Base-by-base conservation (phyloP, 352 stramenopile species). In the Phytopythium vexans region DNA sequence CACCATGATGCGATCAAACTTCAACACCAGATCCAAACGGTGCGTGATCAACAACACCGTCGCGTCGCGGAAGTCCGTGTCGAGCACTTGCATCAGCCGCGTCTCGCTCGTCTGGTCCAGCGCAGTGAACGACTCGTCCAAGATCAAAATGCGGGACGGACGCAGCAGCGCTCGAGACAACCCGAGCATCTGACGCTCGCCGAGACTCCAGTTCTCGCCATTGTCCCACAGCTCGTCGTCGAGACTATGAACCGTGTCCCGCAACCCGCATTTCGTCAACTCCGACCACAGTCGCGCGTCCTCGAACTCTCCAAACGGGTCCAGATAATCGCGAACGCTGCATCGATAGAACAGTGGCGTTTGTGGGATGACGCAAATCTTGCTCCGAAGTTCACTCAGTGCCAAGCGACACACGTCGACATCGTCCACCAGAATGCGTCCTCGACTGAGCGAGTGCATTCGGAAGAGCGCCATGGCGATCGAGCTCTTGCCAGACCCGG, bases 11-110 rank as follows among this genome's bases (percentile, higher is more conserved):
- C 66, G 62, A 38, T 74, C 62, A n/a, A 74, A 71, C 43, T 58
- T 52, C 15, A 74, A 59, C 11, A 74, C 59, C 15, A 97, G 98
- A 64, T 99, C 90, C 6, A 99, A 74, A 6, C 95, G 72, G 66
- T 98, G 95, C 2, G 96, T 96, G 52, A 99, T 98, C 8, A 96
- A 98, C n/a, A 99, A 67, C n/a, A 98, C 68, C 1, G 97, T 99
- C 47, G 88, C 98, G 40, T 88, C 57, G 10, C 64, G 54, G 62
- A 99, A 99, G 38, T 76, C 81, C 6, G 66, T 70, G 44, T 86
- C 82, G 58, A 99, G 95, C 40, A 93, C 82, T 12, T 69, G 62
- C 60, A 95, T 77, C 35, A 96, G 53, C 40, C 68, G 66, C 12
- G 60, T 42, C 56, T 97, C 87, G 8, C 64, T 77, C 32, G 66